Percentiles rank a stretch among this genome's conserved stretches.
Evolutionary conservation across 176 grass and related monocot genomes (phyloP).

Genomic region (Bonia amplexicaulis): DNA sequence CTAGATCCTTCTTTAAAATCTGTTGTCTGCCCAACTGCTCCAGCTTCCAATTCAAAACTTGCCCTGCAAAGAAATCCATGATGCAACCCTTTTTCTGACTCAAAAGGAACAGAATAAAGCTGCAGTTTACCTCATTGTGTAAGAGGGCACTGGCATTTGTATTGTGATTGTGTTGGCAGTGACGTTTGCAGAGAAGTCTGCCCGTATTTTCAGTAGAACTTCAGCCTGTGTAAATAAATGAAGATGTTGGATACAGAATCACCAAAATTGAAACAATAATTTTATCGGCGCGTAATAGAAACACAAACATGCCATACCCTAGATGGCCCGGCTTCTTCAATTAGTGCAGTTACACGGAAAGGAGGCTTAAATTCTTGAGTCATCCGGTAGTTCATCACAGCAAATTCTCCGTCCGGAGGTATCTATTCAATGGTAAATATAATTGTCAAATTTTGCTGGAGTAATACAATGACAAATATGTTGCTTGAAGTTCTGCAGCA

Average conservation of each 20-base stretch:
- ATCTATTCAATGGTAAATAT: conserved; percentile 50
- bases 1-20: conserved; percentile 96
- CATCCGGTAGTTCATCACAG: conserved; percentile 97
- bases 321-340: conserved; percentile 90
- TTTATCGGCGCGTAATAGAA: conserved; percentile 20
- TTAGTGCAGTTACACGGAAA: conserved; percentile 76
- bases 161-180: conserved; percentile 88
- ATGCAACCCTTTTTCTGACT: not conserved
- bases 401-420: conserved; percentile 94
- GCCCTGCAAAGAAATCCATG: conserved; percentile 46
- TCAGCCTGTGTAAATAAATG: conserved; percentile 54
- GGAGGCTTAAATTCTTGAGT: conserved; percentile 98
- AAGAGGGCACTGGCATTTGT: conserved; percentile 94
- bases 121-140: conserved; percentile 66
- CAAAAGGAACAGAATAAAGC: conserved; percentile 3
- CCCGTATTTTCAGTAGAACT: conserved; percentile 89
- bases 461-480: conserved; percentile 3
- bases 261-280: conserved; percentile 11
- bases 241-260: conserved; percentile 9
- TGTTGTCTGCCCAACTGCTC: conserved; percentile 75
- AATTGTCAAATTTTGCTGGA: conserved; percentile 14
- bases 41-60: conserved; percentile 96
- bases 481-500: conserved; percentile 2
- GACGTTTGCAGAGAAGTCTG: conserved; percentile 85
- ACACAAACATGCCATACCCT: conserved; percentile 46